Evolutionary conservation across 2,329 filamentous ascomycete genomes (phyloP), one percentile per base, ranked within the genome.

Genomic region (Ophiocordyceps australis): DNA sequence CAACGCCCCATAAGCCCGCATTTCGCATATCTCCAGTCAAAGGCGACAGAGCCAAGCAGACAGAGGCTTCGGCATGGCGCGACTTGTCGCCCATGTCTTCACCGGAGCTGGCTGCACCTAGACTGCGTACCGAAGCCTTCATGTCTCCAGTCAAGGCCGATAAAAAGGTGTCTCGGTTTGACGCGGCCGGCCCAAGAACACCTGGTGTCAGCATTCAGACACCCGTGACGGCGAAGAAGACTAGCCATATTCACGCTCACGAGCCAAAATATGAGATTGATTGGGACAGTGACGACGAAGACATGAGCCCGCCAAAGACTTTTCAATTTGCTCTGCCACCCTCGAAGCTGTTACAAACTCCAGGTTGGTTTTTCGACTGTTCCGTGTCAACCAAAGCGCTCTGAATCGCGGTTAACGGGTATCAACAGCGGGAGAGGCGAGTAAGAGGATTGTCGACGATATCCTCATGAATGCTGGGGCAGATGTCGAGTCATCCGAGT

Each of bases 291-390:
- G 75, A 83, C 32, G 73, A 71, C 29, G 75, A 77, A 8, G 67
- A 74, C 25, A 75, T 83, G 50, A 93, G 81, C 41, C 89, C 89
- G 16, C 89, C 89, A 1, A 95, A 95, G 59, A 89, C 81, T 9
- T 85, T 91, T 32, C 78, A 85, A 41, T 91, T 91, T 47, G 74
- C 77, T 23, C 53, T 91, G 24, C 78, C 78, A 26, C 75, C 76
- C 27, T 78, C 73, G 21, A 74, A 78, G 42, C 53, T 91, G 14
- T 49, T 86, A 45, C 80, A 85, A 46, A 91, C 81, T 25, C 81
- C 80, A 33, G 74, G 74, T 78, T 52, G 44, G 67, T 31, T n/a
- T n/a, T n/a, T n/a, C n/a, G n/a, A n/a, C 14, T 22, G 12, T 25
- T 27, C 12, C 29, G 14, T 20, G 5, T 19, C 22, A 13, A 11